Evolutionary conservation across 2,329 filamentous ascomycete genomes (phyloP).

Genomic region (Fusarium concolor): DNA sequence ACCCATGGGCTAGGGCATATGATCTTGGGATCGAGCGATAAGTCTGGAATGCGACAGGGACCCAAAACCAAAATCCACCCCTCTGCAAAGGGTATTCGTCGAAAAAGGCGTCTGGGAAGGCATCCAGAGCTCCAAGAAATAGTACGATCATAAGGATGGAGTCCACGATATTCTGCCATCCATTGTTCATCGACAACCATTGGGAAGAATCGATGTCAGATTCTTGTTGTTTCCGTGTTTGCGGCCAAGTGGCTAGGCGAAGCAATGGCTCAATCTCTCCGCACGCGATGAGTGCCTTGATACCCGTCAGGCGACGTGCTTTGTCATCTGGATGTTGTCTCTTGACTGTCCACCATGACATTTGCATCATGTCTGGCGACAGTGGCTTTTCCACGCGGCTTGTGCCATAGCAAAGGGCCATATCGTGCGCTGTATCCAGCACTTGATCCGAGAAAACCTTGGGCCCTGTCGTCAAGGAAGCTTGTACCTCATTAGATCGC

Average conservation of each 20-base stretch:
- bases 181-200: background rate
- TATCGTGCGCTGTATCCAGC: background rate
- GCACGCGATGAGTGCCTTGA: conserved; percentile 13
- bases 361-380: conserved; percentile 7
- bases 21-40: fast-evolving
- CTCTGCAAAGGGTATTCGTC: fast-evolving
- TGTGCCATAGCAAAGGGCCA: background rate
- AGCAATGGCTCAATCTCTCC: background rate
- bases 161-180: background rate
- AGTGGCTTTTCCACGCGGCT: background rate
- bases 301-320: background rate
- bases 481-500: background rate
- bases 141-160: background rate
- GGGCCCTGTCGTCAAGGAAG: fast-evolving
- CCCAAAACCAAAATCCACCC: background rate
- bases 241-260: background rate
- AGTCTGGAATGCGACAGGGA: background rate
- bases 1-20: background rate
- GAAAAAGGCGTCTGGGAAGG: background rate
- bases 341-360: background rate
- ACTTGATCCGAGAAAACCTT: conserved; percentile 1
- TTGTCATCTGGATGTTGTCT: background rate
- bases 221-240: background rate
- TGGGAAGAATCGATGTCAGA: background rate
- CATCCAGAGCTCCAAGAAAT: background rate